These are phyloP conservation scores for Breviolum minutum DNA, from an alignment of 73 alveolate species.

Conservation along the genomic window DNA sequence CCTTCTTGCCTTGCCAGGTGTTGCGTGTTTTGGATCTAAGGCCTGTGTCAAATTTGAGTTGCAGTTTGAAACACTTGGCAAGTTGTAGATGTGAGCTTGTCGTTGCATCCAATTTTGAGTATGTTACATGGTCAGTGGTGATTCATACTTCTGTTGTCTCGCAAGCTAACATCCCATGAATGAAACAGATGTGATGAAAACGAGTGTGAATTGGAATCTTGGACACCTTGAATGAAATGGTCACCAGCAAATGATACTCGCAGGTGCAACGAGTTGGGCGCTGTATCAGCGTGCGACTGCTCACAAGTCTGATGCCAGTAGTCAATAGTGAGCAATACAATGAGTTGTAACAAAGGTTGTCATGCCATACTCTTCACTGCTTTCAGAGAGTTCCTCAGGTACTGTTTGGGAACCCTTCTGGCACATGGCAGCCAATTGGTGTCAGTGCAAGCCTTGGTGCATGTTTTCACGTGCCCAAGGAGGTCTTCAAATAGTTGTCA, in stretches of 20 bases:
- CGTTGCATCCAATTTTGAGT: no score
- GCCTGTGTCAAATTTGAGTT: background rate
- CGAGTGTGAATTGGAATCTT: no score
- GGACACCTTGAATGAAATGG: no score
- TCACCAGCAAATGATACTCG: background rate
- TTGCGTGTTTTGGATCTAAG: slow-evolving; percentile 69
- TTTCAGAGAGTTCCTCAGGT: background rate
- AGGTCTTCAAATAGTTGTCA: no score
- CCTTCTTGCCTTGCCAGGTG: background rate
- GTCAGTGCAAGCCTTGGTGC: background rate
- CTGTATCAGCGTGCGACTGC: slow-evolving; percentile 55
- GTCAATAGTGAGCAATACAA: background rate
- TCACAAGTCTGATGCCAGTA: background rate
- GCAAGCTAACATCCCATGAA: no score
- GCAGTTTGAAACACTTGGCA: background rate
- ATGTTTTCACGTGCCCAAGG: no score
- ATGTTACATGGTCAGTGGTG: no score
- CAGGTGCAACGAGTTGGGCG: slow-evolving; percentile 92
- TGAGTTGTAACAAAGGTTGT: background rate
- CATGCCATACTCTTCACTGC: background rate
- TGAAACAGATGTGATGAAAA: no score
- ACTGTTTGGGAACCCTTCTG: slow-evolving; percentile 68
- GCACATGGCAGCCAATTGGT: slow-evolving; percentile 68
- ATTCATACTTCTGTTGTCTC: no score
- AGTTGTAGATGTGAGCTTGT: background rate